Evolutionary conservation across 306 rosid genomes (phyloP).

Genomic region (Dicorynia guianensis): DNA sequence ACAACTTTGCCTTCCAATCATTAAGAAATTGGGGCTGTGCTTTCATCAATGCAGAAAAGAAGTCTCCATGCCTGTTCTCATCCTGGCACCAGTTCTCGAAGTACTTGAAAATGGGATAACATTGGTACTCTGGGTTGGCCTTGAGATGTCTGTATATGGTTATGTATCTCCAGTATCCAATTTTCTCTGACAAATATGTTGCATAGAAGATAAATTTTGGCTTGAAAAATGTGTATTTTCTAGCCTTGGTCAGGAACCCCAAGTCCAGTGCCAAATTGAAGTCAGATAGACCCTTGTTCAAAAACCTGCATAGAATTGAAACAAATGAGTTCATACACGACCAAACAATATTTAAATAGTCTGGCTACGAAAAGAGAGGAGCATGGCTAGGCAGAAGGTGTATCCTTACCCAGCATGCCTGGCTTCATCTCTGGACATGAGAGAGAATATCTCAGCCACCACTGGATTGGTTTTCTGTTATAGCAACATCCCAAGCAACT

Average conservation of each 20-base stretch:
- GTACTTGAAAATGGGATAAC: constrained; percentile 95
- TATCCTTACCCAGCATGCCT: constrained; percentile 94
- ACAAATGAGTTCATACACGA: constrained; percentile 1
- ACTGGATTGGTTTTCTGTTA: constrained; percentile 98
- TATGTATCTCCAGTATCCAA: constrained; percentile 98
- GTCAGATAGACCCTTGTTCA: constrained; percentile 98
- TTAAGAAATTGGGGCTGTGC: constrained; percentile 99
- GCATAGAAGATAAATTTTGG: constrained; percentile 99
- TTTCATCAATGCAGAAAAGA: constrained; percentile 97
- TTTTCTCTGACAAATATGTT: constrained; percentile 95
- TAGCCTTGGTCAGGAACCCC: constrained; percentile 97
- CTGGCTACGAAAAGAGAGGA: neutral
- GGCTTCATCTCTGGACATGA: constrained; percentile 99
- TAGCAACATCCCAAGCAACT: constrained; percentile 40
- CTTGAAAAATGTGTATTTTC: constrained; percentile 96
- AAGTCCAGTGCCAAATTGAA: constrained; percentile 97
- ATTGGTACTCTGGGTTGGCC: constrained; percentile 86
- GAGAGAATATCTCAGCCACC: constrained; percentile 99
- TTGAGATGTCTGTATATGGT: constrained; percentile 97
- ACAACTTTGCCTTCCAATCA: constrained; percentile 98
- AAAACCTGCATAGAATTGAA: constrained; percentile 62
- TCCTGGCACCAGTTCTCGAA: constrained; percentile 99
- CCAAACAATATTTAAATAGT: constrained; percentile 5
- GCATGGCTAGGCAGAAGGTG: constrained; percentile 9
- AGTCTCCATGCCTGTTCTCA: constrained; percentile 97